phyloP scores from a whole-genome alignment of 1,284 basidiomycete species.

The Rugosomyces carneus region DNA sequence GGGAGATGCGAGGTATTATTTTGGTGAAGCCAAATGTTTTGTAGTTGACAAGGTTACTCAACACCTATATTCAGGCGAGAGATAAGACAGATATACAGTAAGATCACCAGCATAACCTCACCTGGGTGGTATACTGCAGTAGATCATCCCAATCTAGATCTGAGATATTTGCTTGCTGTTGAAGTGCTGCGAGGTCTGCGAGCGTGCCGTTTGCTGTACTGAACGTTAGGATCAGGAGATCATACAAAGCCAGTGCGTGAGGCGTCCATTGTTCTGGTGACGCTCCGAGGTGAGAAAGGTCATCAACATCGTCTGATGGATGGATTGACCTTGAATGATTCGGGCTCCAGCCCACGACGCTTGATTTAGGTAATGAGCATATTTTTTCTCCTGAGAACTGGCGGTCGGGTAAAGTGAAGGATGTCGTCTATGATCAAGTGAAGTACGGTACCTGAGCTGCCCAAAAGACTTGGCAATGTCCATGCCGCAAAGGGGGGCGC shows the following conservation, averaged over 20 bases:
- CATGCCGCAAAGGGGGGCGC: conserved; percentile 63
- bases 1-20: conserved; percentile 65
- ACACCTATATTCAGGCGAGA: conserved; percentile 37
- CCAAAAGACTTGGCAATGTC: conserved; percentile 59
- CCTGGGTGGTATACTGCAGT: conserved; percentile 70
- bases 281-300: background rate
- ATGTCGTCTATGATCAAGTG: background rate
- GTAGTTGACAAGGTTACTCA: conserved; percentile 77
- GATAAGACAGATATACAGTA: background rate
- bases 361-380: conserved; percentile 61
- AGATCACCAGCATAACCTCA: conserved; percentile 21
- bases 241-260: conserved; percentile 55
- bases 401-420: background rate
- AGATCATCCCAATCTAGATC: conserved; percentile 62
- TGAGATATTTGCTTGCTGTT: conserved; percentile 45
- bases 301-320: background rate
- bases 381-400: conserved; percentile 69
- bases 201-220: conserved; percentile 50
- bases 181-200: conserved; percentile 48
- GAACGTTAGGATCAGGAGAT: conserved; percentile 65
- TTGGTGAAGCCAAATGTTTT: conserved; percentile 80
- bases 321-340: conserved; percentile 59
- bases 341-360: conserved; percentile 79
- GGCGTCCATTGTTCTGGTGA: conserved; percentile 60
- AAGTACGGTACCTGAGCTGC: conserved; percentile 48